These are phyloP conservation scores for Peronospora belbahrii DNA, from an alignment of 352 stramenopile species.

Conservation along the genomic window DNA sequence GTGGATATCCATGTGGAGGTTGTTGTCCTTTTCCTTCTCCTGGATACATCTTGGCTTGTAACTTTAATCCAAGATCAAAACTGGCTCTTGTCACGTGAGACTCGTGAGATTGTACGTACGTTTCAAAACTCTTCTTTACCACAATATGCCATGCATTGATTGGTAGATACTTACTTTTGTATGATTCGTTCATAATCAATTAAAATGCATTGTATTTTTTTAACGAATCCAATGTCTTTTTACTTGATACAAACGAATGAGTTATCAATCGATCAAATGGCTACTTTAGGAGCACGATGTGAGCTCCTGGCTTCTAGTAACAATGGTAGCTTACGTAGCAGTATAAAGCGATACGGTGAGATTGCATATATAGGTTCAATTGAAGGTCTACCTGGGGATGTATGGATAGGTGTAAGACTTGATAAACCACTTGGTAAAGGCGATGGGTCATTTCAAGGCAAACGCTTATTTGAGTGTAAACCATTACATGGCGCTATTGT, in stretches of 20 bases:
- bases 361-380: conserved; percentile 58
- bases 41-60: conserved; percentile 18
- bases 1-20: not conserved
- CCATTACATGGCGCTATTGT: conserved; percentile 63
- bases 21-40: conserved; percentile 4
- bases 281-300: conserved; percentile 39
- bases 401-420: conserved; percentile 65
- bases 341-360: conserved; percentile 58
- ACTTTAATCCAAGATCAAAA: not conserved
- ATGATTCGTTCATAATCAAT: conserved; percentile 9
- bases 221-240: not conserved
- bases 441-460: conserved; percentile 45
- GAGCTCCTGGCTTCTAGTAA: conserved; percentile 38
- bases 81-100: not conserved
- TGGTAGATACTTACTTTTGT: not conserved
- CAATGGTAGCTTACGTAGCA: conserved; percentile 38
- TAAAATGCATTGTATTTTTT: not conserved
- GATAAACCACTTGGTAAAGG: conserved; percentile 73
- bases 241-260: not conserved
- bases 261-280: too few relatives aligned
- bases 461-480: conserved; percentile 56
- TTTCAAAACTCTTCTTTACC: not conserved
- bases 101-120: not conserved
- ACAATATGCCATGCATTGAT: not conserved
- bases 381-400: conserved; percentile 39